Evolutionary conservation across 805 yeast species (phyloP), one percentile per base, ranked within the genome.

Genomic region (Ogataea methanolica): DNA sequence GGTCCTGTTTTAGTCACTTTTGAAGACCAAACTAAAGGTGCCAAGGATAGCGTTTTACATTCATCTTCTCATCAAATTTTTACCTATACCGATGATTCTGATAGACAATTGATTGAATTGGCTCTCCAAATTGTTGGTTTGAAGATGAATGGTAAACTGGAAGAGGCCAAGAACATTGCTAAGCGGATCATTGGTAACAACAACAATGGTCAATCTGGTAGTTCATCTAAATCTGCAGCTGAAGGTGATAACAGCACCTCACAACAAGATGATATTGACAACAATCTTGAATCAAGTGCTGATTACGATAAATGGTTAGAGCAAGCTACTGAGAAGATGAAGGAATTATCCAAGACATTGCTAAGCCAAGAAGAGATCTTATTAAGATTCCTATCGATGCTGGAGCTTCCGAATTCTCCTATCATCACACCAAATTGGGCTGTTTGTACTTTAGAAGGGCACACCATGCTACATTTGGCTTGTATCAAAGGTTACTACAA

Each of bases 51-150:
- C 22, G 52, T 47, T n/a, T 19, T 54, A 16, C 47, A 50, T 17
- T 45, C 58, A 0, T 43, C 63, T 3, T 59, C 67, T 34, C 79
- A 73, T 54, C 87, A 81, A 59, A 74, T 88, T 1, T 94, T 94
- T 67, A 90, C 98, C 0, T 94, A 94, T 61, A 77, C 89, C 40
- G 97, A 94, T 68, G 99, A 94, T 62, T 87, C 97, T 9, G 99
- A 94, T 67, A 78, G 94, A 55, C 97, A 92, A 66, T 76, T 94
- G 62, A 88, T 92, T 62, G 99, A 94, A 68, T 73, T 94, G 53
- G 99, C 99, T 2, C 74, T 94, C 57, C 98, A 94, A 63, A 94
- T 94, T 58, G 97, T 94, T 37, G 99, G 99, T 2, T 73, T 91
- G 67, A 92, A 92, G 69, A 90, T 92, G 97, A 91, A 89, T 61